Evolutionary conservation across 805 yeast genomes (phyloP), one percentile per base, ranked within the genome.

Genomic region (Myxozyma neotropica): DNA sequence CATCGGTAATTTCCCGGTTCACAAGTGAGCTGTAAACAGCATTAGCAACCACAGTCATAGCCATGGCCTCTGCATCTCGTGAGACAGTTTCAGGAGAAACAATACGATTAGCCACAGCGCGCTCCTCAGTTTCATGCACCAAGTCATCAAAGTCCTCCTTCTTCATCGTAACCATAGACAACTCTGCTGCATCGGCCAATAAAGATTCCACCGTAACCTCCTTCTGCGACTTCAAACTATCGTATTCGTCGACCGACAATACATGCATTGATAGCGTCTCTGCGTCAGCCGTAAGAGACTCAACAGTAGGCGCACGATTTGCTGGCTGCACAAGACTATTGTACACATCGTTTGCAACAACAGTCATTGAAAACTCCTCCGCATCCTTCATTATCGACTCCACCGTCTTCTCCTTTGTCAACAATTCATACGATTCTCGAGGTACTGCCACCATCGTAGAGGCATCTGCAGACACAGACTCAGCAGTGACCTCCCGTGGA

Each of bases 21-120:
- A 35, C 29, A 2, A 72, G 56, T 15, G 53, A 39, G 13, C 52
- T 53, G 45, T 67, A 65, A 23, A 64, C 70, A 13, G 59, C 66
- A 29, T 65, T 54, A 8, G 70, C 45, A 12, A 74, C 59, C 5
- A 67, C 55, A 8, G 64, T 63, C 52, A 55, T 43, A 6, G 54
- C 44, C 10, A 59, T 24, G 4, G 61, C 40, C 3, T 63, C 68
- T 6, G 63, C 65, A 45, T 61, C 63, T 13, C 56, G 57, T 7
- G 45, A 33, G 3, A 59, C 33, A 0, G 50, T 40, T 19, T 61
- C 62, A 10, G 33, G 19, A 21, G 61, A 36, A 49, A 17, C 33
- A 23, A 21, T 31, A 21, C 49, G 23, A 19, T 40, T 48, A 29
- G 49, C 53, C 26, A 35, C 39, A 29, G 56, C 55, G 15, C 21